Conservation (phyloP, 148 eudicot genomes). For the Fallopia convolvulus region DNA sequence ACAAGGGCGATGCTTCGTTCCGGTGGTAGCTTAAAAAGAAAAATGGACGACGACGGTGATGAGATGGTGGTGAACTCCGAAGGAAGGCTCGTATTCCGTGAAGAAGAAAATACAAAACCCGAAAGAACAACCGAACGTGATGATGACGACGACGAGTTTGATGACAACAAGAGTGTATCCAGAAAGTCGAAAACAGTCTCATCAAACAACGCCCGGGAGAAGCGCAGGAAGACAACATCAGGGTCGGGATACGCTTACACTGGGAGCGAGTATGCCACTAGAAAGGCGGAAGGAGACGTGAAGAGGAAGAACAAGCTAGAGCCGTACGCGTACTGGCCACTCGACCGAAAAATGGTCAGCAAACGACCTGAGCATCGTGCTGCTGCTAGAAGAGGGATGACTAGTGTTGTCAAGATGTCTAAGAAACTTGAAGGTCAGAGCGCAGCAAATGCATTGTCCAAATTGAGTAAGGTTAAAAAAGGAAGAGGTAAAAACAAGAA, state of each 20-base stretch:
- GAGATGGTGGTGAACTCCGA: constrained; percentile 64
- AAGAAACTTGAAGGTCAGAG: constrained; percentile 82
- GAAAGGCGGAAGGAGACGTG: constrained; percentile 83
- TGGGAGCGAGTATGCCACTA: constrained; percentile 77
- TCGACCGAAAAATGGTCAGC: constrained; percentile 90
- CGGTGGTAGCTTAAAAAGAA: constrained; percentile 35
- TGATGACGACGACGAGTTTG: constrained; percentile 37
- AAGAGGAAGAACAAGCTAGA: constrained; percentile 85
- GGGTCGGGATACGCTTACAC: constrained; percentile 84
- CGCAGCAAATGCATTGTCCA: constrained; percentile 58
- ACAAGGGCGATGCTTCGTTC: constrained; percentile 80
- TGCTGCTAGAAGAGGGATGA: constrained; percentile 88
- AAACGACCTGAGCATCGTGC: constrained; percentile 85
- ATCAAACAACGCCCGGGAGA: constrained; percentile 36
- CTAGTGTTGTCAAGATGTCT: constrained; percentile 68
- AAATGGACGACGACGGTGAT: constrained; percentile 53
- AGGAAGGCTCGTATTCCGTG: constrained; percentile 62
- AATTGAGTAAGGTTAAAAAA: constrained; percentile 38
- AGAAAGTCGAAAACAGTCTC: constrained; percentile 26
- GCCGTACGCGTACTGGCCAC: constrained; percentile 98
- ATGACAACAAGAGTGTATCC: constrained; percentile 44
- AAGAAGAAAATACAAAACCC: constrained; percentile 40
- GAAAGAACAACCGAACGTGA: constrained; percentile 33
- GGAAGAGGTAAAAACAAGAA: constrained; percentile 15
- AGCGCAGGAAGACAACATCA: constrained; percentile 49